These are phyloP conservation scores for Solanum virginianum DNA, from an alignment of 257 asterid species.

Conservation along the genomic window DNA sequence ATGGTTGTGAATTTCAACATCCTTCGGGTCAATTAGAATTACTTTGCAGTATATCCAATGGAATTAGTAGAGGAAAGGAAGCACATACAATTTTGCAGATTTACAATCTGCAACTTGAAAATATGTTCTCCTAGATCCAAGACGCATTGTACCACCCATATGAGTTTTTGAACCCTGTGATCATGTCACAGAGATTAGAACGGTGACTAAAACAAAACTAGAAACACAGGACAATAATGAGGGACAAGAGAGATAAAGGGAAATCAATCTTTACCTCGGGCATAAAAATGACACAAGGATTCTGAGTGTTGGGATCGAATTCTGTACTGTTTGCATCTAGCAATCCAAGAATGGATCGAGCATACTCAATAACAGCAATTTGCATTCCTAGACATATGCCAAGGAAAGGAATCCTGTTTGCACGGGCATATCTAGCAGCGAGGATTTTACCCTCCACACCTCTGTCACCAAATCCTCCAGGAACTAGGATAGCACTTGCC, in stretches of 20 bases:
- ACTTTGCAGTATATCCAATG: background rate
- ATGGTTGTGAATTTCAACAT: background rate
- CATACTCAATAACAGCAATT: conserved; percentile 27
- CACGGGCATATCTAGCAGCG: conserved; percentile 37
- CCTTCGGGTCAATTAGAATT: background rate
- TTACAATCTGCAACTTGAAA: conserved; percentile 33
- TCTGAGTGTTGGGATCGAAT: conserved; percentile 23
- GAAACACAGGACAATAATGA: background rate
- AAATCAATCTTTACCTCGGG: conserved; percentile 25
- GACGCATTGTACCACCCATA: conserved; percentile 89
- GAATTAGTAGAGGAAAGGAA: background rate
- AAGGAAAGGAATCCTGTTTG: conserved; percentile 22
- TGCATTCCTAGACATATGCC: conserved; percentile 44
- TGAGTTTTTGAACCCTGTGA: conserved; percentile 67
- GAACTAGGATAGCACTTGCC: conserved; percentile 29
- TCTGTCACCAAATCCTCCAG: conserved; percentile 40
- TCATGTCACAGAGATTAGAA: conserved; percentile 5
- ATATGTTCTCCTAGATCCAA: conserved; percentile 71
- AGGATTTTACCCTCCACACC: conserved; percentile 39
- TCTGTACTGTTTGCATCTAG: conserved; percentile 28
- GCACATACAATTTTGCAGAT: conserved; percentile 49
- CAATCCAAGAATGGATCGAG: conserved; percentile 23
- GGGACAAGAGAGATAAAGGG: background rate
- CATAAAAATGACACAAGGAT: conserved; percentile 39
- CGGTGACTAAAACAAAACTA: background rate